Conservation (phyloP, 2,329 filamentous ascomycete genomes). For the Cladosporium sp. region DNA sequence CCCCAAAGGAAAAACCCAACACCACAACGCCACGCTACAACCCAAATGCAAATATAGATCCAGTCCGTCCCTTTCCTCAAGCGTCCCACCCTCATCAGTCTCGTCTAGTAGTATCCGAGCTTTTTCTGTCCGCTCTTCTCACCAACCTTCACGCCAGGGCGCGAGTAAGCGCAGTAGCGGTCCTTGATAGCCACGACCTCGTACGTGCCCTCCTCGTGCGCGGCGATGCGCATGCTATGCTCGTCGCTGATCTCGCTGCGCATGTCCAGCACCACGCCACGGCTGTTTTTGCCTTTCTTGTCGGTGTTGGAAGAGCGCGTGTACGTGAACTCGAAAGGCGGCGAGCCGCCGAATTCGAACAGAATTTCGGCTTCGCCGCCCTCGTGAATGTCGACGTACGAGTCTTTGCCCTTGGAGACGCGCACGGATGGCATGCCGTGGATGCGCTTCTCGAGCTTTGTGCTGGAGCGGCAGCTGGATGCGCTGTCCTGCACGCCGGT, state of each 20-base stretch:
- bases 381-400: slow-evolving; percentile 91
- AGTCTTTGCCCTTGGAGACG: slow-evolving; percentile 79
- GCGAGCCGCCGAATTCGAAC: slow-evolving; percentile 93
- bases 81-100: not conserved
- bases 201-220: slow-evolving; percentile 93
- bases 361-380: slow-evolving; percentile 89
- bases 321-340: slow-evolving; percentile 97
- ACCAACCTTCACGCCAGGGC: slow-evolving; percentile 25
- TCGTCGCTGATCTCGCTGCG: slow-evolving; percentile 83
- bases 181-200: slow-evolving; percentile 97
- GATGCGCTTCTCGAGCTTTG: slow-evolving; percentile 77
- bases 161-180: slow-evolving; percentile 76
- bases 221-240: slow-evolving; percentile 75
- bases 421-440: slow-evolving; percentile 90
- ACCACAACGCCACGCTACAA: slow-evolving; percentile 9
- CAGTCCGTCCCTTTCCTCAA: not conserved
- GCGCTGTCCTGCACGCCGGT: slow-evolving; percentile 84
- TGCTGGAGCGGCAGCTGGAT: slow-evolving; percentile 79
- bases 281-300: slow-evolving; percentile 64
- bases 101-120: slow-evolving; percentile 17
- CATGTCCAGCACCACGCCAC: slow-evolving; percentile 81
- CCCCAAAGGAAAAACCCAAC: not conserved
- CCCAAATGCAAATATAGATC: slow-evolving; percentile 1
- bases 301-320: slow-evolving; percentile 83
- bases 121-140: slow-evolving; percentile 26